Base-by-base conservation (phyloP, 495 filamentous ascomycete species). In the Penicillium cataractarum region DNA sequence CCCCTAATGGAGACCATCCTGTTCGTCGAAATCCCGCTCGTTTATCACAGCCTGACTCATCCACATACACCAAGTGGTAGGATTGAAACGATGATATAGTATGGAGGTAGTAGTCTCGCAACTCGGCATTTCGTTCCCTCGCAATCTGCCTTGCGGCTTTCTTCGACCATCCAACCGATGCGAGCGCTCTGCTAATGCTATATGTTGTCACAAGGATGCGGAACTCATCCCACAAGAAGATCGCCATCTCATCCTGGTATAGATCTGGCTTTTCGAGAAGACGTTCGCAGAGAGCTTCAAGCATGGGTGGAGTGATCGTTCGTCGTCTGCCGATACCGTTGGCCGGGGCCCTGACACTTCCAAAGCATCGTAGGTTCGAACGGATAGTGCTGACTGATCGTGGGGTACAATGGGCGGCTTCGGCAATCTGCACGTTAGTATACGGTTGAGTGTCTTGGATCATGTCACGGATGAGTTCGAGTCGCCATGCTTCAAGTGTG, bases 101-200 rank as follows among this genome's bases (percentile, higher is more conserved):
- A 63, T 76, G 56, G 4, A 74, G 56, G 54, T 78, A 77, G 19
- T 66, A 66, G 51, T 77, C 74, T 50, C 68, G 68, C 12, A 79
- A 65, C 57, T 76, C 71, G 15, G 64, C 52, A 61, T 77, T 74
- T 37, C 66, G 60, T 55, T 65, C 72, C 39, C 66, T 67, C 22
- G 75, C 73, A 52, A 73, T 65, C 12, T 60, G 63, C 19, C 70
- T 66, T 55, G 57, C 59, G 42, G 57, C 53, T 60, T 78, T 77
- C 61, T 73, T 73, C 0, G 65, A 65, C 72, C 70, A 77, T 21
- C 65, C 52, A 9, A 55, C 58, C 3, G 60, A 67, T 33, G 31
- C 56, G 39, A 75, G 65, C 4, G 68, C 66, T 49, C 71, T 65
- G 37, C 66, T 60, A 24, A 54, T 54, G 51, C 51, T 55, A 24